A percentile compares a stretch with the other conserved stretches of the same genome.
These are phyloP conservation scores for Caloboletus firmus DNA, from an alignment of 1,284 basidiomycete species.

Conservation along the genomic window DNA sequence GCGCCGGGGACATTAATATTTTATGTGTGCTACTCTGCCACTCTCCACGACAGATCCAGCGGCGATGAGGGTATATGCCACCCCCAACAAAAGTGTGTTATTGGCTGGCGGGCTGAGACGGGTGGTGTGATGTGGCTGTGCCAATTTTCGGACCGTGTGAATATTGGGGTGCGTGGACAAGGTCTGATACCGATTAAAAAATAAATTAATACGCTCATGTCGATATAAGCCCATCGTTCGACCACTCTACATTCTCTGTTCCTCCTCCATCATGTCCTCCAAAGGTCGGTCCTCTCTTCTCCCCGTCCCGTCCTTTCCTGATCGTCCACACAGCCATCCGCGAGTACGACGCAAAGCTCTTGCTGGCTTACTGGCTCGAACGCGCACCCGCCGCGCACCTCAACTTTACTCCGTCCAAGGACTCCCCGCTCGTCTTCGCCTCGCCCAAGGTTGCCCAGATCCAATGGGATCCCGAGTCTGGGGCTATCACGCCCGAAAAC, in stretches of 20 bases:
- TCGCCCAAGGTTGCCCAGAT: conserved; percentile 78
- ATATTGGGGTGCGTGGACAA: conserved; percentile 32
- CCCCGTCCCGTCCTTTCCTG: not conserved
- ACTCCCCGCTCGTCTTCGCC: conserved; percentile 65
- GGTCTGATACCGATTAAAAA: conserved; percentile 25
- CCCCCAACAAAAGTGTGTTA: not conserved
- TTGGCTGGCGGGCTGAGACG: too few species aligned
- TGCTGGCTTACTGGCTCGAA: conserved; percentile 92
- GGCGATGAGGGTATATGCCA: not conserved
- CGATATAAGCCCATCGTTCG: conserved; percentile 21
- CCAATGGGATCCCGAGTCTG: conserved; percentile 83
- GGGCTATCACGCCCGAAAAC: conserved; percentile 77
- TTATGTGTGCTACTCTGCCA: not conserved
- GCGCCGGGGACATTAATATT: not conserved
- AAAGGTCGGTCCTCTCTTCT: conserved; percentile 40
- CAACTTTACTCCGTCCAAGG: conserved; percentile 40
- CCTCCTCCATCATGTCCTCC: conserved; percentile 45
- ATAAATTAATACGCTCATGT: conserved; percentile 22
- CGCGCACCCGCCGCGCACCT: conserved; percentile 69
- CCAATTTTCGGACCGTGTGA: conserved; percentile 30
- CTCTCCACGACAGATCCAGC: not conserved
- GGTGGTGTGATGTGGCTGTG: conserved; percentile 32
- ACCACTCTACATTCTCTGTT: conserved; percentile 4
- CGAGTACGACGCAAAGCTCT: conserved; percentile 93
- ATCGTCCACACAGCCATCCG: conserved; percentile 65